Evolutionary conservation across 768 basidiomycete genomes (phyloP), one percentile per base, ranked within the genome.

Genomic region (Suillus lakei): DNA sequence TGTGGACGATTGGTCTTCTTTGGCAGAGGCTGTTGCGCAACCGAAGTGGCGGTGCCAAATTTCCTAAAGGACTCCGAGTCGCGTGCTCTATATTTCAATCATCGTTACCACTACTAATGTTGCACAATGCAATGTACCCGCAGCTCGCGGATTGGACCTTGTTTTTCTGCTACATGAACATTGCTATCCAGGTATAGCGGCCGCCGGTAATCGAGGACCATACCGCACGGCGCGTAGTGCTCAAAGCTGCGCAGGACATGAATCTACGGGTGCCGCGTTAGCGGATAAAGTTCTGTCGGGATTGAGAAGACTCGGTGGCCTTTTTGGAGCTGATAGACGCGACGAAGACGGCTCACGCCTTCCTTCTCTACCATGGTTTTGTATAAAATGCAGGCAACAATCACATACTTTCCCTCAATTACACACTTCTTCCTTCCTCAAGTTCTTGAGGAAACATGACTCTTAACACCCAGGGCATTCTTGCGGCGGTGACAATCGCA

Each of bases 401-500:
- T 51, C 30, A 5, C 44, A 36, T 41, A 51, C 46, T 55, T 51
- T 26, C 41, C 63, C 68, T 34, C 41, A 51, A 38, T 62, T 48
- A 50, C 55, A 55, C 38, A 60, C 62, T 18, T 28, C 34, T 62
- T 50, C 32, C 41, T 38, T 55, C 61, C 43, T 32, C 16, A n/a
- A 53, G n/a, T 66, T 32, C 59, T 1, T 53, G 64, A 39, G 44
- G 16, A 66, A 66, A 67, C 56, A 80, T 82, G 77, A 34, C 73
- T 32, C 75, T 84, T 54, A 73, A 82, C 64, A 66, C 75, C 2
- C 80, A 80, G 62, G 83, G 83, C 32, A 82, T 84, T 64, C 85
- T 91, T 66, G 83, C 88, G 34, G 86, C 85, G 2, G 86, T 85
- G 6, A 80, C 86, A 69, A 79, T 92, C 51, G 85, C 76, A 15